These are phyloP conservation scores for Chlamydomonas sp. DNA, from an alignment of 139 green algal species.

Conservation along the genomic window DNA sequence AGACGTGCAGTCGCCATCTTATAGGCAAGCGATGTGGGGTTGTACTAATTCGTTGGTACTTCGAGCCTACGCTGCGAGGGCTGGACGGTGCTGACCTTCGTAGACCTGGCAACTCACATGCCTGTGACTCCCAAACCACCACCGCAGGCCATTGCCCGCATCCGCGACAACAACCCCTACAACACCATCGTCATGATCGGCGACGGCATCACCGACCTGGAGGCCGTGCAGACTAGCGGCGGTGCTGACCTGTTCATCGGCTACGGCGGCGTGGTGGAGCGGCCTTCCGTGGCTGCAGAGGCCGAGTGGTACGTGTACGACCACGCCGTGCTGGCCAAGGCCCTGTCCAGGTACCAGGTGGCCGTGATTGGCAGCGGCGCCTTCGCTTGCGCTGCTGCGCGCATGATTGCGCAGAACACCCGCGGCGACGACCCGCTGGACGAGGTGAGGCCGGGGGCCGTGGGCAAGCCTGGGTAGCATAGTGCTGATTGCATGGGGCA, in stretches of 20 bases:
- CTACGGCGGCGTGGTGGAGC: constrained; percentile 57
- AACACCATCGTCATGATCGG: constrained; percentile 70
- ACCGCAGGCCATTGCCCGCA: constrained; percentile 31
- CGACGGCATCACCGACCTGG: constrained; percentile 73
- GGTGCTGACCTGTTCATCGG: constrained; percentile 69
- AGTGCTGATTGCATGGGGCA: no score
- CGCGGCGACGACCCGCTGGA: background rate
- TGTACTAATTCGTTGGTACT: no score
- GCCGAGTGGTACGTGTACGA: constrained; percentile 62
- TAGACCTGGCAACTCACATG: no score
- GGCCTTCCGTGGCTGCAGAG: constrained; percentile 36
- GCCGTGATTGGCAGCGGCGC: constrained; percentile 57
- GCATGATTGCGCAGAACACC: constrained; percentile 57
- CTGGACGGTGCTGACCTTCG: no score
- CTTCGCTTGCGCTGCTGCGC: constrained; percentile 61
- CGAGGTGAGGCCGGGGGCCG: background rate
- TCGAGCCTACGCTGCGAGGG: no score
- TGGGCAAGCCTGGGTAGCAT: no score
- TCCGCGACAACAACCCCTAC: constrained; percentile 56
- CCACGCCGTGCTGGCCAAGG: constrained; percentile 41
- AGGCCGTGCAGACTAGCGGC: constrained; percentile 50
- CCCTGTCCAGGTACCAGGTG: constrained; percentile 39
- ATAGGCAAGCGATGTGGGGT: no score
- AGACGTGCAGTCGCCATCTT: no score
- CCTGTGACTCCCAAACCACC: no score